A percentile compares a stretch with the other conserved stretches of the same genome.
Evolutionary conservation across 1,284 basidiomycete genomes (phyloP).

Genomic region (Sporisorium reilianum): DNA sequence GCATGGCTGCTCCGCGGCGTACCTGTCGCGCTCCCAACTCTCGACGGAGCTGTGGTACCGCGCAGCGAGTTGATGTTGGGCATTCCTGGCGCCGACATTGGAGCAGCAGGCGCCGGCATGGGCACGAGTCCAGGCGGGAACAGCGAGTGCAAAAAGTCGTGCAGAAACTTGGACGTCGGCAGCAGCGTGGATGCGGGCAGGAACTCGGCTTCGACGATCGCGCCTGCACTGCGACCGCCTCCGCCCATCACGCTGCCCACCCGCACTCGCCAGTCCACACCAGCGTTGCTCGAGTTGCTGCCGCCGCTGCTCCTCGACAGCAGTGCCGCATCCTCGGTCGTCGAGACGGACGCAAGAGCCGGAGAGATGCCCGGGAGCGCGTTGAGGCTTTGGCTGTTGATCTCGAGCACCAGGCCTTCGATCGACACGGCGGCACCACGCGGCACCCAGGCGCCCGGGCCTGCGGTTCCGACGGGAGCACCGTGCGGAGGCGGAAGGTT

Average conservation of each 20-base stretch:
- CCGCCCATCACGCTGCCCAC: slow-evolving; percentile 53
- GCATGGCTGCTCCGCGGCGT: slow-evolving; percentile 14
- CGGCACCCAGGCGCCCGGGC: slow-evolving; percentile 61
- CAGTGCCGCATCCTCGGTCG: slow-evolving; percentile 8
- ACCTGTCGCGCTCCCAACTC: slow-evolving; percentile 12
- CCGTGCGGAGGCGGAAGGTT: slow-evolving; percentile 59
- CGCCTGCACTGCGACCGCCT: slow-evolving; percentile 48
- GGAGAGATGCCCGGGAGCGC: slow-evolving; percentile 37
- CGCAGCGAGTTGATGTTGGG: slow-evolving; percentile 6
- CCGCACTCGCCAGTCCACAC: slow-evolving; percentile 46
- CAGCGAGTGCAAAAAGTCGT: slow-evolving; percentile 35
- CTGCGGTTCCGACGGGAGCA: slow-evolving; percentile 53
- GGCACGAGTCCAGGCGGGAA: slow-evolving; percentile 39
- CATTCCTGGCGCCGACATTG: not conserved
- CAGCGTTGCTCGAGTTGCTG: slow-evolving; percentile 8
- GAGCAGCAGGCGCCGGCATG: slow-evolving; percentile 11
- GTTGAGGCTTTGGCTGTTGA: slow-evolving; percentile 41
- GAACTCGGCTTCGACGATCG: slow-evolving; percentile 53
- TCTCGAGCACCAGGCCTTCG: slow-evolving; percentile 55
- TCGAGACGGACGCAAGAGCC: slow-evolving; percentile 24
- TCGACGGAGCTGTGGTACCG: not conserved
- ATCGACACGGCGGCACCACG: slow-evolving; percentile 55
- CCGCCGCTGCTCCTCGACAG: not conserved
- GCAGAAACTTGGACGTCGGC: slow-evolving; percentile 42
- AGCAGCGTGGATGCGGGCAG: slow-evolving; percentile 32